These are phyloP conservation scores for Rhodotorula graminis DNA, from an alignment of 768 basidiomycete species.

Conservation along the genomic window DNA sequence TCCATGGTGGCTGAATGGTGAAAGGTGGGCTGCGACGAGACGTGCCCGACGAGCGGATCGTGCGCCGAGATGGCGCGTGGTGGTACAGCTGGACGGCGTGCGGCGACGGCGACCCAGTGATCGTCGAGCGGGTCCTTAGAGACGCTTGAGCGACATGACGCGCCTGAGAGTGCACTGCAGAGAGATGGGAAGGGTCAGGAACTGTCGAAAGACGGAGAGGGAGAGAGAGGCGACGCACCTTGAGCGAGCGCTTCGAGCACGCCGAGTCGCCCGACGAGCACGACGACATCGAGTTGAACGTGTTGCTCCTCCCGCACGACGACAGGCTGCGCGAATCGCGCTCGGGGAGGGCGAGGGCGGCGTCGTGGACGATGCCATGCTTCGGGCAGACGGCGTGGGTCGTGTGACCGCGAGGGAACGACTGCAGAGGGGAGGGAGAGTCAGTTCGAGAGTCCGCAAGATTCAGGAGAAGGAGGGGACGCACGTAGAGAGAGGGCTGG, in stretches of 20 bases:
- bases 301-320: not conserved
- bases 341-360: constrained; percentile 22
- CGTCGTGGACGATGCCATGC: constrained; percentile 27
- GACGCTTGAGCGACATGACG: not conserved
- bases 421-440: not conserved
- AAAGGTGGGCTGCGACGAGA: no score
- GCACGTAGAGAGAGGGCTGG: constrained; percentile 8
- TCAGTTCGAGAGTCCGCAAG: not conserved
- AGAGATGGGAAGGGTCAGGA: not conserved
- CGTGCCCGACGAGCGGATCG: no score
- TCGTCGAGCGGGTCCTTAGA: not conserved
- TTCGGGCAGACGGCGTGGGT: constrained; percentile 10
- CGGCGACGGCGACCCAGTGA: not conserved
- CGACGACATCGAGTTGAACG: not conserved
- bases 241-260: not conserved
- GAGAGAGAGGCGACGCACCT: not conserved
- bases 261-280: not conserved
- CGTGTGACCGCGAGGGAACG: constrained; percentile 19
- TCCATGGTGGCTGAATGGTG: no score
- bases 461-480: not conserved
- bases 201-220: no score
- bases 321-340: constrained; percentile 3
- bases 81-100: not conserved
- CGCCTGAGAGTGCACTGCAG: not conserved
- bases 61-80: not conserved